These are phyloP conservation scores for Colletotrichum eremochloae DNA, from an alignment of 2,329 filamentous ascomycete genomes.

Conservation along the genomic window DNA sequence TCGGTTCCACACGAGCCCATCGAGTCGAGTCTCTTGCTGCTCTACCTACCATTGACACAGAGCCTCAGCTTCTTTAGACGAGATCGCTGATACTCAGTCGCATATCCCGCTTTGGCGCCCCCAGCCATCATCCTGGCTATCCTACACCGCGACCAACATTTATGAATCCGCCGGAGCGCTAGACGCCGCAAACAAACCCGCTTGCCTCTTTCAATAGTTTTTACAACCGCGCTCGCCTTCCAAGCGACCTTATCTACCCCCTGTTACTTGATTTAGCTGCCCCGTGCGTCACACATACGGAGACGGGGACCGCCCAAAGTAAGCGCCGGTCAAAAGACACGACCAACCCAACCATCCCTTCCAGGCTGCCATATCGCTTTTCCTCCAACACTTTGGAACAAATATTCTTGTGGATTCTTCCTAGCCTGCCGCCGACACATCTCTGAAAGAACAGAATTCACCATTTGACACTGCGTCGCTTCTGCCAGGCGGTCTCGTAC, in stretches of 20 bases:
- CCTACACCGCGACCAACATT: slow-evolving; percentile 19
- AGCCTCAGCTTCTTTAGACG: slow-evolving; percentile 22
- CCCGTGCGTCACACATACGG: slow-evolving; percentile 12
- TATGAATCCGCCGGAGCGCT: slow-evolving; percentile 21
- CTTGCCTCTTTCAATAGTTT: neutral
- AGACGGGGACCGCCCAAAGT: slow-evolving; percentile 19
- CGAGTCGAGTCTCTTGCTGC: slow-evolving; percentile 15
- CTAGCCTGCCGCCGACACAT: slow-evolving; percentile 23
- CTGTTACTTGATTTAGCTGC: slow-evolving; percentile 11
- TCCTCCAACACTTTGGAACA: slow-evolving; percentile 15
- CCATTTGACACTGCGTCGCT: neutral
- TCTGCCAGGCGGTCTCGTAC: slow-evolving; percentile 1
- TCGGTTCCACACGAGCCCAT: slow-evolving; percentile 18
- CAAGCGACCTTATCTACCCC: neutral
- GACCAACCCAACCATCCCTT: slow-evolving; percentile 25
- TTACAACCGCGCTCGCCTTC: neutral
- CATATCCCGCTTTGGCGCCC: slow-evolving; percentile 32
- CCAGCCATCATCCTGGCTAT: slow-evolving; percentile 18
- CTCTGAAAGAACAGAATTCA: neutral
- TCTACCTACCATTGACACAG: slow-evolving; percentile 2
- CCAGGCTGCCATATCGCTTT: slow-evolving; percentile 19
- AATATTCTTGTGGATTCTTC: slow-evolving; percentile 24
- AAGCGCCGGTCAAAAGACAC: slow-evolving; percentile 39
- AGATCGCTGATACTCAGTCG: slow-evolving; percentile 24
- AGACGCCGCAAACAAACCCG: slow-evolving; percentile 11